A percentile compares a stretch with the other conserved stretches of the same genome.
Conservation (phyloP, 2,329 filamentous ascomycete species). For the Ophiobolus disseminans region DNA sequence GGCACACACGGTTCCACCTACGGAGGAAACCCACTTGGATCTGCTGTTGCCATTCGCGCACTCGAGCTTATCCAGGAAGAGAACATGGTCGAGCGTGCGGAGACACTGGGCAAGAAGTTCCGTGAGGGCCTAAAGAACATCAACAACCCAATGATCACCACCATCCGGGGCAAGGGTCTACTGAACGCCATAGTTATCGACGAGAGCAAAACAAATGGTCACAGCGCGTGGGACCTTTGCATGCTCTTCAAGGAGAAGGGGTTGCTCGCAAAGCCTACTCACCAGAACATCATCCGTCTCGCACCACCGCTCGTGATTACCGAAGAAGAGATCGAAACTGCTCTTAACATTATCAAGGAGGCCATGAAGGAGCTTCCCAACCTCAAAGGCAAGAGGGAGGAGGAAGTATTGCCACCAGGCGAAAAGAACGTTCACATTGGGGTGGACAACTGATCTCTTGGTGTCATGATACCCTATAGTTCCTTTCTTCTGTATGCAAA, state of each 20-base stretch:
- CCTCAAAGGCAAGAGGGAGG: slow-evolving; percentile 61
- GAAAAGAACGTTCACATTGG: slow-evolving; percentile 69
- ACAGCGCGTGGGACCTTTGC: slow-evolving; percentile 95
- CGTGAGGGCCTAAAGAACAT: slow-evolving; percentile 78
- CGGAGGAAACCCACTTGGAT: slow-evolving; percentile 94
- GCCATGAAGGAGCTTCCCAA: slow-evolving; percentile 81
- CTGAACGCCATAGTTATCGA: slow-evolving; percentile 97
- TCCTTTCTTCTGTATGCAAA: too few relatives aligned
- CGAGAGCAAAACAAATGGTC: slow-evolving; percentile 81
- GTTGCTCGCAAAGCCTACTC: slow-evolving; percentile 94
- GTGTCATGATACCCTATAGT: slow-evolving; percentile 23
- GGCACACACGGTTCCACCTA: slow-evolving; percentile 99
- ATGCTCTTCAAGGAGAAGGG: slow-evolving; percentile 96
- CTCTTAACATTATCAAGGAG: slow-evolving; percentile 80
- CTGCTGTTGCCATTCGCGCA: slow-evolving; percentile 92
- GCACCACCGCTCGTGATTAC: slow-evolving; percentile 96
- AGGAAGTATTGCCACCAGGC: slow-evolving; percentile 62
- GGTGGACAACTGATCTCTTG: slow-evolving; percentile 59
- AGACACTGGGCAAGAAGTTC: slow-evolving; percentile 82
- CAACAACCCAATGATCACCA: slow-evolving; percentile 79
- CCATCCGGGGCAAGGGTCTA: slow-evolving; percentile 88
- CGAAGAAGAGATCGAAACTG: slow-evolving; percentile 80
- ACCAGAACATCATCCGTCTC: slow-evolving; percentile 97
- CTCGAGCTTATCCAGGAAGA: slow-evolving; percentile 94
- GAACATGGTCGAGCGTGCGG: slow-evolving; percentile 81